Base-by-base conservation (phyloP, 139 green algal genomes). In the Zygnema cylindricum region DNA sequence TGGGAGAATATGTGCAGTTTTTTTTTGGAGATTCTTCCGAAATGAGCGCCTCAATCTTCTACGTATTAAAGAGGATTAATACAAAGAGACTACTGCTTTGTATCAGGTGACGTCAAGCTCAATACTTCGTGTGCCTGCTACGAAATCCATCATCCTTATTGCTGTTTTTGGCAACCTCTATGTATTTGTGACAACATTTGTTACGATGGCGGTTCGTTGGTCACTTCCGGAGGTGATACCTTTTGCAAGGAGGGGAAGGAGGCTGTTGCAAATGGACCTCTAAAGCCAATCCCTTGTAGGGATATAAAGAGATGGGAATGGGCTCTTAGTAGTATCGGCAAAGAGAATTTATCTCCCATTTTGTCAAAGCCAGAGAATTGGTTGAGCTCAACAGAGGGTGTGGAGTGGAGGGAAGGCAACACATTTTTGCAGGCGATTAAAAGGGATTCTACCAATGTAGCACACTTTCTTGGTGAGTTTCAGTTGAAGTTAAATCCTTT, bases 391-490 rank as follows among this genome's bases (percentile, higher is more conserved):
- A 63, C 7, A 63, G 49, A 63, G 16, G 49, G 49, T 63, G 49
- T 63, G 49, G 49, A 63, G 16, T 79, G 71, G 71, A 42, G 71
- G 11, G 36, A 11, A 42, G 71, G 71, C 3, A 79, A 7, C 7
- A 79, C 71, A 7, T 79, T 55, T 43, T 16, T 79, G 71, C 71
- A 79, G 71, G 36, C 7, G 36, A 7, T 79, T 41, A 43, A 79
- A 11, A 3, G 38, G 11, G 38, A 43, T 43, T 55, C 36, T 79
- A 79, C 71, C 71, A 79, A 79, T 79, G 71, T 79, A 7, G 71
- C 71, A 11, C 71, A 79, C 11, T 43, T 79, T 43, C 38, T 79
- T 43, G 38, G 71, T 43, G 38, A 79, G 71, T 55, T 79, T 7
- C n/a, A n/a, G n/a, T n/a, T 73, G 30, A 73, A 30, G 30, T 30